phyloP scores from a whole-genome alignment of 257 asterid genomes.

The Solanum virginianum region DNA sequence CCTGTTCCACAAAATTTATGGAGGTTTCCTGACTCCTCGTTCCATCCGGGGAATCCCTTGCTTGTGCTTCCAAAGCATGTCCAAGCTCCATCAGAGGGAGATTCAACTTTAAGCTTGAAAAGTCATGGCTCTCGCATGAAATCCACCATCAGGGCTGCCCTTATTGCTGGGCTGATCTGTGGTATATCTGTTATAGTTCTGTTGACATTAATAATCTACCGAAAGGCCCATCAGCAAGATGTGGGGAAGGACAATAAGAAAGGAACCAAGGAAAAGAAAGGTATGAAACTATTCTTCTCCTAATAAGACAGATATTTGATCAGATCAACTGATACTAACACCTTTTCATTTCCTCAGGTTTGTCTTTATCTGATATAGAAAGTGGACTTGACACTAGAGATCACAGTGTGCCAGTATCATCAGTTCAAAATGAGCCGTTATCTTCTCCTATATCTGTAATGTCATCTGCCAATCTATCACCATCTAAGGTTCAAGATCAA shows the following conservation, averaged over 20 bases:
- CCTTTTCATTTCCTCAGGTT: constrained; percentile 14
- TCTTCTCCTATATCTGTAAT: constrained; percentile 25
- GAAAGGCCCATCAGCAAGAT: constrained; percentile 25
- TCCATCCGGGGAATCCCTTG: constrained; percentile 70
- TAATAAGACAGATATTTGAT: background rate
- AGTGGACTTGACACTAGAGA: constrained; percentile 18
- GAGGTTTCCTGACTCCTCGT: constrained; percentile 66
- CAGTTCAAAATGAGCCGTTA: constrained; percentile 17
- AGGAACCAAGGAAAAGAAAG: constrained; percentile 34
- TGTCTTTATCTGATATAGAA: constrained; percentile 18
- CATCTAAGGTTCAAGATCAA: constrained; percentile 19
- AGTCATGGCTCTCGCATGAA: constrained; percentile 30
- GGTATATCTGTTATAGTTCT: constrained; percentile 29
- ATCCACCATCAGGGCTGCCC: constrained; percentile 33
- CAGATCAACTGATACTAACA: background rate
- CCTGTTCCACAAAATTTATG: constrained; percentile 52
- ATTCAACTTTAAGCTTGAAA: constrained; percentile 9
- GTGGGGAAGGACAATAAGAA: constrained; percentile 7
- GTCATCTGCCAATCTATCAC: constrained; percentile 19
- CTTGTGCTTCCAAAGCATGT: constrained; percentile 32
- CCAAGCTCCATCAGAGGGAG: constrained; percentile 19
- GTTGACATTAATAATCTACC: constrained; percentile 27
- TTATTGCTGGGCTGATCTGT: constrained; percentile 47
- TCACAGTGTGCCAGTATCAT: constrained; percentile 15
- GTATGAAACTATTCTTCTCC: constrained; percentile 9